These are phyloP conservation scores for Amanita fuliginea DNA, from an alignment of 768 basidiomycete genomes.

Conservation along the genomic window DNA sequence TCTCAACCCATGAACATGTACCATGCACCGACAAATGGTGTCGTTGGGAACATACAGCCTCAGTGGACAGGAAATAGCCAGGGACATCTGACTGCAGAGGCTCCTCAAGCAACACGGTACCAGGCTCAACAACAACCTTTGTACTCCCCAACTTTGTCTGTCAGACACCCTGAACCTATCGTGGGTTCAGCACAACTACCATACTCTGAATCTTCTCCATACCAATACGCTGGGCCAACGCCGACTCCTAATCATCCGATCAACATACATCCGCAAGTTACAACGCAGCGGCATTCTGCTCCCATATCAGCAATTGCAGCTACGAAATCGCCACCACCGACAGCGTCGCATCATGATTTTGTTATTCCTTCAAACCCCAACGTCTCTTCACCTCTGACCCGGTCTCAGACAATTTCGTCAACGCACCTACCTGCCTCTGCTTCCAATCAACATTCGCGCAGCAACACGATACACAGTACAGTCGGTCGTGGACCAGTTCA, in stretches of 20 bases:
- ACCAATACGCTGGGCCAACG: constrained; percentile 22
- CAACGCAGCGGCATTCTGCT: not conserved
- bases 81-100: not conserved
- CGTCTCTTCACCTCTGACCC: not conserved
- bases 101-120: constrained; percentile 8
- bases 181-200: constrained; percentile 7
- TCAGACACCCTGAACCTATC: not conserved
- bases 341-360: not conserved
- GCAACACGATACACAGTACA: constrained; percentile 20
- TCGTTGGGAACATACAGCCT: not conserved
- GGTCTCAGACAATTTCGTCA: not conserved
- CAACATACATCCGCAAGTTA: not conserved
- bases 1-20: constrained; percentile 11
- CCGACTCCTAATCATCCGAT: constrained; percentile 11
- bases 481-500: constrained; percentile 10
- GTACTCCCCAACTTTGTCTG: constrained; percentile 1
- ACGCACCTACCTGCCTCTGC: constrained; percentile 13
- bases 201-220: constrained; percentile 15
- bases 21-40: constrained; percentile 2
- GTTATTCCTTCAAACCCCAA: not conserved
- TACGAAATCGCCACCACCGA: constrained; percentile 1
- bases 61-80: constrained; percentile 5
- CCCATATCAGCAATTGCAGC: not conserved
- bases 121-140: constrained; percentile 10
- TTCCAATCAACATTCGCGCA: constrained; percentile 17